Evolutionary conservation across 2,329 filamentous ascomycete genomes (phyloP).

Genomic region (Raffaelea albimanens): DNA sequence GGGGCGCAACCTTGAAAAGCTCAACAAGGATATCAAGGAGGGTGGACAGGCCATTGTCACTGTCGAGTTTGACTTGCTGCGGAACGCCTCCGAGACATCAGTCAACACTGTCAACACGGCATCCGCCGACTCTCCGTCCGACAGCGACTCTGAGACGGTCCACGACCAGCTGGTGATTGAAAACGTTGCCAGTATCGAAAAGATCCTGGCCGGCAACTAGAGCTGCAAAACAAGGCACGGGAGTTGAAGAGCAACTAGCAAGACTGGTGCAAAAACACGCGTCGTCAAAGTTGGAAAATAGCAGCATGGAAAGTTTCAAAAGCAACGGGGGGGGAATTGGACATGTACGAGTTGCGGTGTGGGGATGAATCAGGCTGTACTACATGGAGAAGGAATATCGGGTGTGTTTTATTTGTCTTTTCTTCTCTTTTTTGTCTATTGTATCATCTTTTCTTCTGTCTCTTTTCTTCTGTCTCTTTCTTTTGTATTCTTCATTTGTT

Average conservation of each 20-base stretch:
- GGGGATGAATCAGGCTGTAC: neutral
- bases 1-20: slow-evolving; percentile 24
- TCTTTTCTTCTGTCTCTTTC: neutral
- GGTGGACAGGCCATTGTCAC: too few relatives aligned
- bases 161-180: too few relatives aligned
- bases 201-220: too few relatives aligned
- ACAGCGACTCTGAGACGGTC: neutral
- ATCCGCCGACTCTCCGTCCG: too few relatives aligned
- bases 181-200: too few relatives aligned
- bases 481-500: neutral
- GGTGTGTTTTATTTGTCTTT: neutral
- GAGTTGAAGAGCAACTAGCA: neutral
- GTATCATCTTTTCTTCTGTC: neutral
- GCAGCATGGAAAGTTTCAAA: too few relatives aligned
- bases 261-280: neutral
- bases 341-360: neutral
- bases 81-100: too few relatives aligned
- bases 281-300: too few relatives aligned
- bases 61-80: too few relatives aligned
- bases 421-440: neutral
- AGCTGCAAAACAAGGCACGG: too few relatives aligned
- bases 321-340: too few relatives aligned
- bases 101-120: too few relatives aligned
- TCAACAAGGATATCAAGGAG: slow-evolving; percentile 10
- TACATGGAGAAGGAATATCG: neutral